Evolutionary conservation across 345 rosid genomes (phyloP).

Genomic region (Salix suchowensis): DNA sequence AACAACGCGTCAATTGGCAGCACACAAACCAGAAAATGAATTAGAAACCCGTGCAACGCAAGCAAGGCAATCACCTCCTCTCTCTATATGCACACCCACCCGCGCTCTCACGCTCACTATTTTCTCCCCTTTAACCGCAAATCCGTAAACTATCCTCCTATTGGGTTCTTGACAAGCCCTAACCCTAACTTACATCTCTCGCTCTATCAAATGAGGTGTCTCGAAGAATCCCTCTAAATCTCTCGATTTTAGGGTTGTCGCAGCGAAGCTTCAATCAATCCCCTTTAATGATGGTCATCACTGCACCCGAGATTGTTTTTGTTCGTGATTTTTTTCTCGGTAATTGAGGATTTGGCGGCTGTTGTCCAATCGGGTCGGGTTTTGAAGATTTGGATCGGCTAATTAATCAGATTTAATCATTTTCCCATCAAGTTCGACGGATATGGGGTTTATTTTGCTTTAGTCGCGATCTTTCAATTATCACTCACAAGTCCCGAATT

Average conservation of each 20-base stretch:
- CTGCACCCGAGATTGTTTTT: neutral
- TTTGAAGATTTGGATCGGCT: conserved; percentile 9
- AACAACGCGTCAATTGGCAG: neutral
- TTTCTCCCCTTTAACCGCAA: neutral
- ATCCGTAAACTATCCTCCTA: neutral
- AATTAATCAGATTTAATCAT: neutral
- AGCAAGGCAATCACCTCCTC: neutral
- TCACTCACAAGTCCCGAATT: neutral
- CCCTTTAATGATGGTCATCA: neutral
- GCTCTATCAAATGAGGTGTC: neutral
- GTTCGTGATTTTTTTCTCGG: neutral
- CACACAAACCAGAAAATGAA: neutral
- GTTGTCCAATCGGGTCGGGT: neutral
- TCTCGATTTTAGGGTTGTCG: neutral
- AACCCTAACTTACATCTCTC: neutral
- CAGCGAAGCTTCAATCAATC: neutral
- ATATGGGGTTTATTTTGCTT: neutral
- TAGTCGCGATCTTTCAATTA: conserved; percentile 6
- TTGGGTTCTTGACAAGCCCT: conserved; percentile 3
- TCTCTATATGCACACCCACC: neutral
- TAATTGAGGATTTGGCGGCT: neutral
- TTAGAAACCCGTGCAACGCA: neutral
- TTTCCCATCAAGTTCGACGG: neutral
- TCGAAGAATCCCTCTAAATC: neutral
- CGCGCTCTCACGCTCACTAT: neutral